Percentiles rank a stretch among this genome's conserved stretches.
Conservation (phyloP, 306 rosid genomes). For the Begonia masoniana region DNA sequence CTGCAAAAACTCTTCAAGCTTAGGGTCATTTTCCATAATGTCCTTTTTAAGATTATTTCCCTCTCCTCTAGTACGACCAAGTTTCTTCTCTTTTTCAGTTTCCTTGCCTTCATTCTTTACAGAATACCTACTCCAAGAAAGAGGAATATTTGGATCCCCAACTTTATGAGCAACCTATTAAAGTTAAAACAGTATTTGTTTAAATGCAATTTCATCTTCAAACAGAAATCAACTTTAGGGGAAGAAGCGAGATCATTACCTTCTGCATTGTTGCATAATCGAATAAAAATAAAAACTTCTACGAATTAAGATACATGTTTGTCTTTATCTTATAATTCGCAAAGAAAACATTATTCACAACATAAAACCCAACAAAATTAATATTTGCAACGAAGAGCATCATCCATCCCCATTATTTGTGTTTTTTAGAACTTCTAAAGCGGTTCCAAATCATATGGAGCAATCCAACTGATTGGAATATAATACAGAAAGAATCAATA, state of each 20-base stretch:
- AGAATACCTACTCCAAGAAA: conserved; percentile 74
- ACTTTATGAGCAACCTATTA: conserved; percentile 51
- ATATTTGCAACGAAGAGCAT: neutral
- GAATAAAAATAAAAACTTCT: too few relatives aligned
- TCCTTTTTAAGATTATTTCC: conserved; percentile 14
- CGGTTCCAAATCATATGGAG: too few relatives aligned
- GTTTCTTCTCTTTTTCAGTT: conserved; percentile 17
- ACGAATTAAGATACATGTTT: too few relatives aligned
- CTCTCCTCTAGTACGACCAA: conserved; percentile 18
- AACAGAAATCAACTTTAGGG: too few relatives aligned
- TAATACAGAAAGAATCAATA: neutral
- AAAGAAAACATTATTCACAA: too few relatives aligned
- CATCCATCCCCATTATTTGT: neutral
- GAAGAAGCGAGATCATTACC: neutral
- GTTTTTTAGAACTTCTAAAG: too few relatives aligned
- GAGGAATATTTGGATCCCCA: conserved; percentile 73
- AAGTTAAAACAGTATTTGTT: neutral
- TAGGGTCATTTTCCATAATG: conserved; percentile 29
- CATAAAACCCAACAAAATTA: too few relatives aligned
- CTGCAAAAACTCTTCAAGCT: conserved; percentile 70
- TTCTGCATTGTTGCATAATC: neutral
- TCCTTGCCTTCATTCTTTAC: conserved; percentile 28
- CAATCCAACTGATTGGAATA: neutral
- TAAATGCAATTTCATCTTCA: too few relatives aligned
- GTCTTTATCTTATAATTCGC: too few relatives aligned